phyloP scores from a whole-genome alignment of 2,329 filamentous ascomycete genomes.

The Lecanosticta acicola region DNA sequence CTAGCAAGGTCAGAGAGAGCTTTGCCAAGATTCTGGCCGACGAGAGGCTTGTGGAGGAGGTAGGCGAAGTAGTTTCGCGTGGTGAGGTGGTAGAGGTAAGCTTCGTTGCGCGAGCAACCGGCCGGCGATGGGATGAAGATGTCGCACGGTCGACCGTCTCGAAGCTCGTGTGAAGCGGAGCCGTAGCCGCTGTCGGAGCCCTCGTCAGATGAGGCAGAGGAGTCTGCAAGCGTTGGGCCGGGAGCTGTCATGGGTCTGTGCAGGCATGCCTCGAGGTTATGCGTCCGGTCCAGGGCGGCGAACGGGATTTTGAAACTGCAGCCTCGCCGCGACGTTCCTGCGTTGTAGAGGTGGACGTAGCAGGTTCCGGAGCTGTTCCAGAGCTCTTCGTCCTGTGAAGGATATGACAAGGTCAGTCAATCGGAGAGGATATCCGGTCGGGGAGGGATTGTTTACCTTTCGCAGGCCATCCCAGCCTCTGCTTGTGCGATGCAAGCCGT shows the following conservation, averaged over 20 bases:
- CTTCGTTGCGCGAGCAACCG: slow-evolving; percentile 47
- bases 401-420: background rate
- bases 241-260: too few relatives aligned
- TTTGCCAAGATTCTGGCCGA: slow-evolving; percentile 60
- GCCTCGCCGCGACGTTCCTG: slow-evolving; percentile 58
- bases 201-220: slow-evolving; percentile 21
- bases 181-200: slow-evolving; percentile 27
- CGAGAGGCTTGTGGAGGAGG: slow-evolving; percentile 58
- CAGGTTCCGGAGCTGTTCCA: slow-evolving; percentile 66
- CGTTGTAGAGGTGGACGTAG: slow-evolving; percentile 61
- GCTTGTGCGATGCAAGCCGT: slow-evolving; percentile 14
- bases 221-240: too few relatives aligned
- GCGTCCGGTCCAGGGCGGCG: slow-evolving; percentile 50
- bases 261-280: slow-evolving; percentile 52
- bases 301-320: slow-evolving; percentile 64
- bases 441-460: slow-evolving; percentile 6
- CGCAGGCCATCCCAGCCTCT: slow-evolving; percentile 16
- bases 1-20: slow-evolving; percentile 61
- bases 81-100: slow-evolving; percentile 59
- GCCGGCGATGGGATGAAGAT: slow-evolving; percentile 65
- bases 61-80: slow-evolving; percentile 74
- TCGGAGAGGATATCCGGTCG: too few relatives aligned
- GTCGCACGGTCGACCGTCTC: slow-evolving; percentile 36
- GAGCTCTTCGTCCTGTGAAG: slow-evolving; percentile 61
- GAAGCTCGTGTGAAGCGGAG: slow-evolving; percentile 10